Base-by-base conservation (phyloP, 2,329 filamentous ascomycete species). In the Trichothecium sympodiale region DNA sequence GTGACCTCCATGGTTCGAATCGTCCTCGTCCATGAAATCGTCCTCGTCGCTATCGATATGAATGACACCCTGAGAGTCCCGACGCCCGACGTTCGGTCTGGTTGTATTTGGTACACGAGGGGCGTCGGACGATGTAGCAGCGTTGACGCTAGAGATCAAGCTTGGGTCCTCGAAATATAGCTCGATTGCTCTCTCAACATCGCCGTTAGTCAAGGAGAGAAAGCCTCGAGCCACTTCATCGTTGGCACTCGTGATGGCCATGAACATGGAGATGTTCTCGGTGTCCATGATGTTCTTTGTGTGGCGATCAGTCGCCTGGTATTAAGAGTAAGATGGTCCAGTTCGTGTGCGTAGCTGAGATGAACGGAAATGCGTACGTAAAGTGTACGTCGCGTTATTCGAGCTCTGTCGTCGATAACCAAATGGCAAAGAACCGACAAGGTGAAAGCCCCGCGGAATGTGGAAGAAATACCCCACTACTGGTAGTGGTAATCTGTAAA, bases 161-260 rank as follows among this genome's bases (percentile, higher is more conserved):
- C 89, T 87, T 30, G 83, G 84, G 54, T 83, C 91, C 52, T 93
- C 86, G 57, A 86, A 96, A 62, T 79, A 98, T 10, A 96, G 77
- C 51, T 85, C 77, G 48, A 95, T 80, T 17, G 91, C 91, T 51
- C 89, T 82, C 57, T 86, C 78, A 35, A 89, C 66, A 53, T 94
- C 81, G 50, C 79, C 79, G 47, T 85, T 82, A n/a, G 87, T 80
- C 53, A 98, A 73, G 48, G 83, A 74, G 33, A 96, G 73, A 58
- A 93, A 94, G 46, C 83, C 81, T 42, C 76, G 74, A 20, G 89
- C 91, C 43, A 88, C 76, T 45, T 80, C 69, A 18, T 79, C 71
- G 42, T 70, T 76, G 40, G 82, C 75, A 46, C 78, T 80, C 28
- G 91, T 96, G 55, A 98, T 83, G 59, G 72, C 69, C 50, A 78